Percentiles rank a stretch among this genome's conserved stretches.
phyloP scores from a whole-genome alignment of 768 basidiomycete species.

The Trametes meyenii region DNA sequence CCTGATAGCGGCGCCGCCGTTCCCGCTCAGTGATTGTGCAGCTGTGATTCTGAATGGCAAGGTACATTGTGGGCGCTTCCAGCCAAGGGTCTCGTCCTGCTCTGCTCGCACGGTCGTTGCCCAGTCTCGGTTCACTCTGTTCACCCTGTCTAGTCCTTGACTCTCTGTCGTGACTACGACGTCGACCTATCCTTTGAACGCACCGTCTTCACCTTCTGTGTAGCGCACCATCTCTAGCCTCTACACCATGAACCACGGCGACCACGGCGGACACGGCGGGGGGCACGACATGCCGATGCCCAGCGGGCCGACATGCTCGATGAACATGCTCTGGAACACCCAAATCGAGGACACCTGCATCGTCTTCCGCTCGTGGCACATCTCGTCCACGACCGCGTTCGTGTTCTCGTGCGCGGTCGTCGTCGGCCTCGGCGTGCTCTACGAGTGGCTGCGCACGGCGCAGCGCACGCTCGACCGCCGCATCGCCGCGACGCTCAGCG shows the following conservation, averaged over 20 bases:
- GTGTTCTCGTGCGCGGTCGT: constrained; percentile 67
- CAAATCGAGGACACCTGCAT: constrained; percentile 80
- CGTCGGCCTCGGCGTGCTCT: constrained; percentile 68
- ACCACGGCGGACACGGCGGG: constrained; percentile 49
- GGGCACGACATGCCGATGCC: constrained; percentile 38
- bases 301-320: constrained; percentile 56
- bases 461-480: constrained; percentile 59
- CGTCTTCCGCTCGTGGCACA: constrained; percentile 81
- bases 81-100: background rate
- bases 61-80: background rate
- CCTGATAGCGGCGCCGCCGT: no score
- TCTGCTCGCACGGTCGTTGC: constrained; percentile 15
- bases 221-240: background rate
- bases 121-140: background rate
- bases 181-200: no score
- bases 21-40: background rate
- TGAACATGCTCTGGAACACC: constrained; percentile 90
- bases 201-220: background rate
- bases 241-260: constrained; percentile 37
- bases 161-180: background rate
- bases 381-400: constrained; percentile 58
- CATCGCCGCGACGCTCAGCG: constrained; percentile 52
- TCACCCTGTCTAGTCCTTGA: background rate
- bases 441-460: constrained; percentile 76
- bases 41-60: background rate